A percentile compares a stretch with the other conserved stretches of the same genome.
Evolutionary conservation across 495 filamentous ascomycete species (phyloP).

Genomic region (Aspergillus sparsus): DNA sequence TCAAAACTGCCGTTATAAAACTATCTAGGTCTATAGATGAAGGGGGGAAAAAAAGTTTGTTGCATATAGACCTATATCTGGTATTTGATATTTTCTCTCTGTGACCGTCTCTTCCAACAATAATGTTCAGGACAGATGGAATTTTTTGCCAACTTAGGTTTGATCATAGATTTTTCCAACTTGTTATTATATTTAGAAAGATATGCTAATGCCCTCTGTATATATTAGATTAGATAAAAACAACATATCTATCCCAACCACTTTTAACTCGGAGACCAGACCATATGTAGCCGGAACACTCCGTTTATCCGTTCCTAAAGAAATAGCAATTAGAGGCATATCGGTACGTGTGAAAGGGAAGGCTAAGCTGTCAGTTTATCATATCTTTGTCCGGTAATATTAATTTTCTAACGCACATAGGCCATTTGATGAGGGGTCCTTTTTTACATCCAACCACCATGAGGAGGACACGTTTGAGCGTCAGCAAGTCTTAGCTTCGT

Average conservation of each 20-base stretch:
- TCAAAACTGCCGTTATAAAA: not conserved
- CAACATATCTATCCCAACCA: slow-evolving; percentile 25
- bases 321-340: slow-evolving; percentile 20
- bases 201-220: not conserved
- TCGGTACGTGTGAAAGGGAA: slow-evolving; percentile 22
- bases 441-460: slow-evolving; percentile 7
- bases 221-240: slow-evolving; percentile 24
- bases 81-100: not conserved
- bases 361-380: slow-evolving; percentile 20
- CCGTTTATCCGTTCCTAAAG: slow-evolving; percentile 14
- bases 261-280: slow-evolving; percentile 1
- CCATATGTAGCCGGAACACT: slow-evolving; percentile 21
- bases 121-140: not conserved
- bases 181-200: not conserved
- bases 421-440: slow-evolving; percentile 8
- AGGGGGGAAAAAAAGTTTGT: not conserved
- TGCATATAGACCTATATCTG: not conserved
- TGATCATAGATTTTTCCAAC: not conserved
- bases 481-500: slow-evolving; percentile 22
- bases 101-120: not conserved
- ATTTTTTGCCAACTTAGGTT: slow-evolving; percentile 9
- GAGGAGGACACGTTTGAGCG: slow-evolving; percentile 21
- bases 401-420: slow-evolving; percentile 1
- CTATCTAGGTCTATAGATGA: not conserved
- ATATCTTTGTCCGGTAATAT: not conserved